Base-by-base conservation (phyloP, 495 filamentous ascomycete species). In the Corynascus novoguineensis region DNA sequence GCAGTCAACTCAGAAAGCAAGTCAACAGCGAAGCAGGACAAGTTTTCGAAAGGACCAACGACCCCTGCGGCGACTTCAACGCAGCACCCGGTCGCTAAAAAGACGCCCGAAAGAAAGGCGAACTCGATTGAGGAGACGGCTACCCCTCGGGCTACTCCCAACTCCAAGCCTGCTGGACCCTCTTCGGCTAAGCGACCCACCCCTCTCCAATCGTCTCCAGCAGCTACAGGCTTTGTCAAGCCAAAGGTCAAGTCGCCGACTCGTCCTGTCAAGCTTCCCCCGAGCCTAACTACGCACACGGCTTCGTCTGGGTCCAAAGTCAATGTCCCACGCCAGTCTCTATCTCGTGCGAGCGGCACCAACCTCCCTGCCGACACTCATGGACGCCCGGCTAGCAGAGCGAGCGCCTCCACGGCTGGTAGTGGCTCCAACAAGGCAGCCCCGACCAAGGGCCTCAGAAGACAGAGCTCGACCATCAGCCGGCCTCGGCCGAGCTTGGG, bases 231-330 rank as follows among this genome's bases (percentile, higher is more conserved):
- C n/a, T 75, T 77, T 60, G 68, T 71, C 31, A 88, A 86, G 63
- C 76, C 84, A 21, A 79, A 77, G 61, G 68, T 81, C 15, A 86
- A 80, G 59, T 88, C 87, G 17, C 85, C 86, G 1, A 86, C 84
- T 7, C 78, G 77, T 47, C 79, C 86, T 15, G 71, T 81, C 60
- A 82, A 81, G 53, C 73, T 86, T 29, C 81, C 86, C 28, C 64
- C 78, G 44, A 80, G 86, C 25, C 69, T 85, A 46, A 83, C 82
- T 2, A 79, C 86, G 21, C 80, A 82, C 37, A 88, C 84, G 7
- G 76, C 81, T 15, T 72, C 87, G 5, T 85, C 81, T 37, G 76
- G 75, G 5, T 79, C 80, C 11, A 90, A 83, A 68, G 51, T 69
- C 49, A 70, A 69, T 32, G 63, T 60, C 14, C 42, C 69, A 3